Conservation (phyloP, 2,329 filamentous ascomycete genomes). For the Amauroascus verrucosus region DNA sequence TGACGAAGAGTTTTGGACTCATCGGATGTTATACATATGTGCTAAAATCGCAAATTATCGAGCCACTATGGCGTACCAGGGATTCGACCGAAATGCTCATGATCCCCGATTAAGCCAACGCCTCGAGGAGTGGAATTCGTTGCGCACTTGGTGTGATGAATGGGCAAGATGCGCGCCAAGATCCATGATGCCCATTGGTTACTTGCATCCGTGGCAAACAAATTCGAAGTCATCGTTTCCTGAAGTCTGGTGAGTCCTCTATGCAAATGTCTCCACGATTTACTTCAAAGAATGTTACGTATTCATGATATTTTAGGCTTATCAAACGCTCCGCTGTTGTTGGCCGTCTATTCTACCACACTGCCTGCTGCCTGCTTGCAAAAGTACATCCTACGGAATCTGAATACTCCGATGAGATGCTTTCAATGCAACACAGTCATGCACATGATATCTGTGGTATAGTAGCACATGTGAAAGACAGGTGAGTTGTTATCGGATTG, state of each 20-base stretch:
- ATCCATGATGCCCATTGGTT: conserved; percentile 79
- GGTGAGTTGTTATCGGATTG: conserved; percentile 31
- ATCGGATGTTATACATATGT: conserved; percentile 78
- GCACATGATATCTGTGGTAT: conserved; percentile 84
- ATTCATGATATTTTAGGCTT: conserved; percentile 44
- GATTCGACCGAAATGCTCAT: conserved; percentile 47
- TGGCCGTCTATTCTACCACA: conserved; percentile 80
- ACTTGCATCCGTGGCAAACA: conserved; percentile 58
- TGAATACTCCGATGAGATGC: conserved; percentile 56
- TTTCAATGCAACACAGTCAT: conserved; percentile 58
- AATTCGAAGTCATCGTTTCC: conserved; percentile 66
- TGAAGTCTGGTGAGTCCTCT: conserved; percentile 63
- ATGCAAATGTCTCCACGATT: not conserved
- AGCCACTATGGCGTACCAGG: conserved; percentile 55
- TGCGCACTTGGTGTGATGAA: conserved; percentile 71
- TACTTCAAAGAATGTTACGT: not conserved
- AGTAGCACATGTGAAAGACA: conserved; percentile 71
- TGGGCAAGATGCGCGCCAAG: conserved; percentile 72
- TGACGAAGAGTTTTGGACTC: conserved; percentile 74
- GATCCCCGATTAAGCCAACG: conserved; percentile 54
- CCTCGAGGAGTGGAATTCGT: conserved; percentile 63
- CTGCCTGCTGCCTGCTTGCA: conserved; percentile 67
- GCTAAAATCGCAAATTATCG: conserved; percentile 82
- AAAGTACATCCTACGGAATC: conserved; percentile 63
- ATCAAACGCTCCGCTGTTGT: conserved; percentile 73